Percentiles rank a stretch among this genome's conserved stretches.
Conservation (phyloP, 805 yeast genomes). For the Cyberlindnera euphorbiae region DNA sequence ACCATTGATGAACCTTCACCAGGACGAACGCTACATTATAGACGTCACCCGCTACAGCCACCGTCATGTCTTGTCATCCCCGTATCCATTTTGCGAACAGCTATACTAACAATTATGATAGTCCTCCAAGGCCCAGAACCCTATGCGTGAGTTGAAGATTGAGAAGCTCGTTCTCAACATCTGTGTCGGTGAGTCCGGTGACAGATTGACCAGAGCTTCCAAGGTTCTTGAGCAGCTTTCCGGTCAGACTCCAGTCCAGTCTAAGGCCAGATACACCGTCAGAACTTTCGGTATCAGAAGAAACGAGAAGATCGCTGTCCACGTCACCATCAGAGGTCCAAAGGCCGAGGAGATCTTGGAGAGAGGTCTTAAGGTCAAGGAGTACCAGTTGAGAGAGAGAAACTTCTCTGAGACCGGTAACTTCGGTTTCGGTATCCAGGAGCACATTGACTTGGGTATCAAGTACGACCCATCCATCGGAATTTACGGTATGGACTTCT, state of each 20-base stretch:
- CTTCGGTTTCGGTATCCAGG: constrained; percentile 99
- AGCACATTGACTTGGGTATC: constrained; percentile 99
- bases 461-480: constrained; percentile 99
- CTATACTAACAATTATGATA: constrained; percentile 18
- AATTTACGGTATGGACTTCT: constrained; percentile 99
- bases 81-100: background rate
- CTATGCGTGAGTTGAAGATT: constrained; percentile 98
- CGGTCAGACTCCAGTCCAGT: constrained; percentile 99
- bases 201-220: constrained; percentile 99
- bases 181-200: constrained; percentile 99
- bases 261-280: constrained; percentile 99
- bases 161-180: constrained; percentile 99
- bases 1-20: no score
- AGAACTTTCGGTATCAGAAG: constrained; percentile 99
- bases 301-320: constrained; percentile 99
- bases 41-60: no score
- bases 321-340: constrained; percentile 99
- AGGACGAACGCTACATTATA: no score
- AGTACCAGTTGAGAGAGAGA: constrained; percentile 89
- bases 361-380: constrained; percentile 99
- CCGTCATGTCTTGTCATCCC: background rate
- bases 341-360: constrained; percentile 99
- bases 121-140: constrained; percentile 71
- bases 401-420: constrained; percentile 99
- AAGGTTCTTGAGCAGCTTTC: constrained; percentile 99